Evolutionary conservation across 169 alveolate species (phyloP).

Genomic region (Plasmodium knowlesi): DNA sequence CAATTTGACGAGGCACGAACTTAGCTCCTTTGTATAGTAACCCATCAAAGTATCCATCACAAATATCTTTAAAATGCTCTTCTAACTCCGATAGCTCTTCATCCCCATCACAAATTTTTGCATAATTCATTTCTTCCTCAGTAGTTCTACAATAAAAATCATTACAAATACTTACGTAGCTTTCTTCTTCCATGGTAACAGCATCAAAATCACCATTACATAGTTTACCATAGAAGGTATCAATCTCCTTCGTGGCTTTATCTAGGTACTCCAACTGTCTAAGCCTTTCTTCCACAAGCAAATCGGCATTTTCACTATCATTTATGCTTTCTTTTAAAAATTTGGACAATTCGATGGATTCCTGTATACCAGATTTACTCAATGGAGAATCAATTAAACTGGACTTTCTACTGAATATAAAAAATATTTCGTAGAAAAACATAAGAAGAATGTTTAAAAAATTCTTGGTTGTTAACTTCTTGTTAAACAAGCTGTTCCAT

Average conservation of each 20-base stretch:
- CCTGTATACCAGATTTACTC: slow-evolving; percentile 18
- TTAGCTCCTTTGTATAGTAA: background rate
- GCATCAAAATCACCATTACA: background rate
- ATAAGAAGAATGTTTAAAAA: background rate
- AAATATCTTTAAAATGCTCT: background rate
- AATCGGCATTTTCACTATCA: background rate
- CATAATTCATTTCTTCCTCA: background rate
- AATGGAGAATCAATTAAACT: slow-evolving; percentile 20
- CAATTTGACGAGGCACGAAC: background rate
- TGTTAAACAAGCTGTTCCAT: slow-evolving; percentile 33
- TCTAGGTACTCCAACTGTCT: background rate
- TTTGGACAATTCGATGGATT: background rate
- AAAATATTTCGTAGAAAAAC: slow-evolving; percentile 8
- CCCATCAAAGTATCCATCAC: background rate
- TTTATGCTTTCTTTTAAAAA: background rate
- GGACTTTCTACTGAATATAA: slow-evolving; percentile 5
- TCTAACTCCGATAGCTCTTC: background rate
- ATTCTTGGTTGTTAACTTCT: background rate
- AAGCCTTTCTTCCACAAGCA: background rate
- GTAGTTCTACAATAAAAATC: background rate
- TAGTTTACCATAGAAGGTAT: background rate
- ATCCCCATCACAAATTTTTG: background rate
- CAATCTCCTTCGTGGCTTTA: background rate
- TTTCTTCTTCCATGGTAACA: background rate
- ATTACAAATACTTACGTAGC: background rate